A percentile compares a stretch with the other conserved stretches of the same genome.
Evolutionary conservation across 2,329 filamentous ascomycete species (phyloP).

Genomic region (Sphaerulina populicola): DNA sequence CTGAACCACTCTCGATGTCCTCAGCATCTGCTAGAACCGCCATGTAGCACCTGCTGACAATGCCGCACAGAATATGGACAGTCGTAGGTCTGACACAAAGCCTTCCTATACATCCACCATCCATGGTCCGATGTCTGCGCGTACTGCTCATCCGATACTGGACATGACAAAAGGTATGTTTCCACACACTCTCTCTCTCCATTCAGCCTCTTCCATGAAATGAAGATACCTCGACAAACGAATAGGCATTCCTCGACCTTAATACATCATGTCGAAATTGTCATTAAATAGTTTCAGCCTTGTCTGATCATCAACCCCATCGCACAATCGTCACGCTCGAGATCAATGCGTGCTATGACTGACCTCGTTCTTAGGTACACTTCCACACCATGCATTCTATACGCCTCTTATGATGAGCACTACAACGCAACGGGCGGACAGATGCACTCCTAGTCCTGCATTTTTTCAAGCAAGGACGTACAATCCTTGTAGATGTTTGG

Average conservation of each 20-base stretch:
- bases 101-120: too few relatives aligned
- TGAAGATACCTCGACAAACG: conserved; percentile 55
- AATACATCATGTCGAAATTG: conserved; percentile 55
- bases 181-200: neutral
- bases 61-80: neutral
- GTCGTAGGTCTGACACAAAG: neutral
- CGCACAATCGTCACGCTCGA: conserved; percentile 19
- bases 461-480: conserved; percentile 52
- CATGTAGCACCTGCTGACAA: neutral
- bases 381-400: conserved; percentile 9
- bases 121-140: too few relatives aligned
- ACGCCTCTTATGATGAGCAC: conserved; percentile 48
- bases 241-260: conserved; percentile 61
- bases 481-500: conserved; percentile 53
- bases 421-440: conserved; percentile 65
- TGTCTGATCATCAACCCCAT: conserved; percentile 48
- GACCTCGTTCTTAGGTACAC: conserved; percentile 21
- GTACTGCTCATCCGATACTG: neutral
- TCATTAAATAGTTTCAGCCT: conserved; percentile 60
- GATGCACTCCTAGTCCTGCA: conserved; percentile 48
- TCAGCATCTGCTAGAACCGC: neutral
- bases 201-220: conserved; percentile 11
- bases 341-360: conserved; percentile 27
- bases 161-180: conserved; percentile 17
- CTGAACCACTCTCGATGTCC: conserved; percentile 34